Conservation (phyloP, 2,329 filamentous ascomycete genomes). For the Pestalotiopsis sp. region DNA sequence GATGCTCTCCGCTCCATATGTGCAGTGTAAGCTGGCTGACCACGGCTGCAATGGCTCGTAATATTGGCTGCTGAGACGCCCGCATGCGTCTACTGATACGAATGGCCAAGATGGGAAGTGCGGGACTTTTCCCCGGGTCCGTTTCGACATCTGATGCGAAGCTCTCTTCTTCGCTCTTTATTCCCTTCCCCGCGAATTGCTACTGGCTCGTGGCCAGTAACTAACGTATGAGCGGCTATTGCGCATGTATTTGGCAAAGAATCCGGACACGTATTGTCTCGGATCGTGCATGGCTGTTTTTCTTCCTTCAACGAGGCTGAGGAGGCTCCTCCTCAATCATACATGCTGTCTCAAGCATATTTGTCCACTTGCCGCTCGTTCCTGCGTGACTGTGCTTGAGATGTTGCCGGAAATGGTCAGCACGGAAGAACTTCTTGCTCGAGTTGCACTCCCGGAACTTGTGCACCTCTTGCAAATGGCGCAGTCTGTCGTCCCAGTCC, state of each 20-base stretch:
- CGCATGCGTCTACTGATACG: neutral
- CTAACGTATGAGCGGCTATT: neutral
- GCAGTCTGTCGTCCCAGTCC: slow-evolving; percentile 85
- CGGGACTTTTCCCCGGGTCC: neutral
- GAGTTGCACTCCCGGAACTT: slow-evolving; percentile 99
- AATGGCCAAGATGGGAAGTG: neutral
- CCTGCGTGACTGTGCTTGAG: slow-evolving; percentile 97
- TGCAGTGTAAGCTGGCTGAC: neutral
- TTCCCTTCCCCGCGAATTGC: neutral
- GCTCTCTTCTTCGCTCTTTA: neutral
- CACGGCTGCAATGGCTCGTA: slow-evolving; percentile 5
- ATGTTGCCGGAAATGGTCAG: slow-evolving; percentile 97
- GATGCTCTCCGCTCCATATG: neutral
- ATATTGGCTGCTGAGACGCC: neutral
- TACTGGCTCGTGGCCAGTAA: neutral
- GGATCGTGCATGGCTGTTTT: neutral
- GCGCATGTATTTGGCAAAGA: neutral
- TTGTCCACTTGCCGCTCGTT: slow-evolving; percentile 98
- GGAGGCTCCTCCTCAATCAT: slow-evolving; percentile 86
- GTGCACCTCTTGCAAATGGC: slow-evolving; percentile 87
- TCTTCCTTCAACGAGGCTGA: slow-evolving; percentile 40
- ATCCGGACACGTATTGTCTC: neutral
- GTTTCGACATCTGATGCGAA: neutral
- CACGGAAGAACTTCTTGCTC: slow-evolving; percentile 96
- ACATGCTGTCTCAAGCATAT: slow-evolving; percentile 94